Percentiles rank a stretch among this genome's conserved stretches.
Conservation (phyloP, 2,329 filamentous ascomycete species). For the Clarireedia hainanense region DNA sequence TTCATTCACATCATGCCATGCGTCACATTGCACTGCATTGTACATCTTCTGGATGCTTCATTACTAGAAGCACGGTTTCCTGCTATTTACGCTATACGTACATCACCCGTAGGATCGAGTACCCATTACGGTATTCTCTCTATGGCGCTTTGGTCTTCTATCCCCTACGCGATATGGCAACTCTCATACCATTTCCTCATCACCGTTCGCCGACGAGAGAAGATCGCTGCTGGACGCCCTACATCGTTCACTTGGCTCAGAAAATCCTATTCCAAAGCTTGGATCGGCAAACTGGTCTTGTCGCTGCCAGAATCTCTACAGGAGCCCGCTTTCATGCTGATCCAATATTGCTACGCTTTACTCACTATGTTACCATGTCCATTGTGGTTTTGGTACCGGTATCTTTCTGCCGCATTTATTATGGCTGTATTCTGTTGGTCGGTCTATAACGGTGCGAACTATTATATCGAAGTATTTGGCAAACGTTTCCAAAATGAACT, state of each 20-base stretch:
- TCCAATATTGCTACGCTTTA: slow-evolving; percentile 87
- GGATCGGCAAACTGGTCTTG: slow-evolving; percentile 81
- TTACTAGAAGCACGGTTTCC: slow-evolving; percentile 67
- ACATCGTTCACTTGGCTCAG: slow-evolving; percentile 98
- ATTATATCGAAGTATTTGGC: slow-evolving; percentile 97
- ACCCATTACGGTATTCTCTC: slow-evolving; percentile 71
- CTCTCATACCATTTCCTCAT: slow-evolving; percentile 90
- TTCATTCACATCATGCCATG: slow-evolving; percentile 99
- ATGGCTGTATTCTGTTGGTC: slow-evolving; percentile 84
- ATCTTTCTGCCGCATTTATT: slow-evolving; percentile 71
- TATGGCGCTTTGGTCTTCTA: slow-evolving; percentile 91
- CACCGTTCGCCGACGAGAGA: slow-evolving; percentile 85
- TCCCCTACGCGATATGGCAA: slow-evolving; percentile 93
- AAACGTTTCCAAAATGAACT: slow-evolving; percentile 95
- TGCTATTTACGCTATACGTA: slow-evolving; percentile 75
- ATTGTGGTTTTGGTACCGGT: slow-evolving; percentile 86
- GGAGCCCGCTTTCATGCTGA: slow-evolving; percentile 88
- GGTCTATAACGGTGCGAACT: slow-evolving; percentile 94
- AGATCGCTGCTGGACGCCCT: slow-evolving; percentile 90
- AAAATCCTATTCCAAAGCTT: slow-evolving; percentile 79
- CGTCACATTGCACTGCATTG: slow-evolving; percentile 82
- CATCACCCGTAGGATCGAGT: slow-evolving; percentile 57
- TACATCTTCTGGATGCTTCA: slow-evolving; percentile 67
- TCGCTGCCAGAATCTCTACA: slow-evolving; percentile 68
- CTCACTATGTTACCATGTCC: slow-evolving; percentile 92